Conservation (phyloP, 202 grass and related monocot genomes). For the Carex arenaria region DNA sequence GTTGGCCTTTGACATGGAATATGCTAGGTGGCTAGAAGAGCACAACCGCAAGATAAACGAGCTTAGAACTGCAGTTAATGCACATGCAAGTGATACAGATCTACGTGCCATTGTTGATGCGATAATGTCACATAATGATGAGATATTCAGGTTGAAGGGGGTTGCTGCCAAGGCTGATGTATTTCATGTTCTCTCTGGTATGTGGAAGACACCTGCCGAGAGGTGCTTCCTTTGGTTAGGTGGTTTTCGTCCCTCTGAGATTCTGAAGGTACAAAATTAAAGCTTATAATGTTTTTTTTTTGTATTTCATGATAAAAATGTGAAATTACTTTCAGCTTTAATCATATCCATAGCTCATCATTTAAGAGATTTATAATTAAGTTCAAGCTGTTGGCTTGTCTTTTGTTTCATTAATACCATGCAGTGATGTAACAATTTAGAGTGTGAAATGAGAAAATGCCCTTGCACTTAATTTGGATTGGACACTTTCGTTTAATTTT, state of each 20-base stretch:
- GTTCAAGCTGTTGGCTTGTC: neutral
- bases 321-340: neutral
- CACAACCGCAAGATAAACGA: conserved; percentile 88
- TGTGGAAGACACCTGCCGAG: conserved; percentile 98
- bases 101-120: conserved; percentile 62
- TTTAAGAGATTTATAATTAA: neutral
- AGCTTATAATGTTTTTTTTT: neutral
- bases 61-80: conserved; percentile 75
- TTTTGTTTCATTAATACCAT: neutral
- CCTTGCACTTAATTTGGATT: neutral
- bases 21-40: conserved; percentile 87
- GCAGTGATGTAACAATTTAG: neutral
- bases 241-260: conserved; percentile 80
- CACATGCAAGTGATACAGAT: conserved; percentile 83
- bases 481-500: neutral
- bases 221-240: conserved; percentile 96
- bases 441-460: neutral
- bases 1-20: conserved; percentile 88
- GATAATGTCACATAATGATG: conserved; percentile 79
- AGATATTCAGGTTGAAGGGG: conserved; percentile 83
- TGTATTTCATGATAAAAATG: no score
- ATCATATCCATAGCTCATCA: neutral
- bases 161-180: conserved; percentile 85
- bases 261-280: conserved; percentile 64
- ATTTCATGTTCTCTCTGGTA: conserved; percentile 93